phyloP scores from a whole-genome alignment of 1,284 basidiomycete genomes.

The Tilletia caries region DNA sequence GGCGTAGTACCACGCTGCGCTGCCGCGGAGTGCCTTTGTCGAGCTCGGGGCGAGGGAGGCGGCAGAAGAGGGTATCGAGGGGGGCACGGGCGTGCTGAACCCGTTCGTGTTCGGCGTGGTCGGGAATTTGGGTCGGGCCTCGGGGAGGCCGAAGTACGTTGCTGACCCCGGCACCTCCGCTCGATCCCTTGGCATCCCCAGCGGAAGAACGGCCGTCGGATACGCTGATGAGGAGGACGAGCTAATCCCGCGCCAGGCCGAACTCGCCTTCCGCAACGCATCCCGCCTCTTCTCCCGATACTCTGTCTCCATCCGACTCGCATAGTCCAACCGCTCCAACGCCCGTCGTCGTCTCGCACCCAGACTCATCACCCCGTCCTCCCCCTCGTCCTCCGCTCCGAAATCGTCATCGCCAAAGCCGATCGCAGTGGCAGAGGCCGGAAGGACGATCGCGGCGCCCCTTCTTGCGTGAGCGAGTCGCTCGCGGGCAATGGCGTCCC shows the following conservation, averaged over 20 bases:
- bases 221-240: too few species aligned
- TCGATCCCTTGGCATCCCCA: not conserved
- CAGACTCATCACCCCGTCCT: not conserved
- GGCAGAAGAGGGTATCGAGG: not conserved
- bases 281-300: slow-evolving; percentile 48
- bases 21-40: slow-evolving; percentile 19
- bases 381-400: not conserved
- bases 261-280: slow-evolving; percentile 46
- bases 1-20: slow-evolving; percentile 42
- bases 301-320: slow-evolving; percentile 25
- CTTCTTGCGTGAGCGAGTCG: not conserved
- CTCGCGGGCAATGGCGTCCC: slow-evolving; percentile 6
- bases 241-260: slow-evolving; percentile 18
- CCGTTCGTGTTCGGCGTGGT: not conserved
- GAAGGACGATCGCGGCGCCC: slow-evolving; percentile 6
- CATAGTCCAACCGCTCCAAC: not conserved
- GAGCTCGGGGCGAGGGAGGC: slow-evolving; percentile 26
- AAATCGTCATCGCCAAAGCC: not conserved
- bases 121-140: slow-evolving; percentile 11
- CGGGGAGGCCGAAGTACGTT: slow-evolving; percentile 1
- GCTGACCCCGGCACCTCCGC: slow-evolving; percentile 3
- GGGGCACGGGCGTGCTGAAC: not conserved
- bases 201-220: too few species aligned
- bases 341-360: not conserved
- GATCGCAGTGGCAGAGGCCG: not conserved